Percentiles rank a stretch among this genome's conserved stretches.
Evolutionary conservation across 768 basidiomycete genomes (phyloP).

Genomic region (Termitomyces sp.): DNA sequence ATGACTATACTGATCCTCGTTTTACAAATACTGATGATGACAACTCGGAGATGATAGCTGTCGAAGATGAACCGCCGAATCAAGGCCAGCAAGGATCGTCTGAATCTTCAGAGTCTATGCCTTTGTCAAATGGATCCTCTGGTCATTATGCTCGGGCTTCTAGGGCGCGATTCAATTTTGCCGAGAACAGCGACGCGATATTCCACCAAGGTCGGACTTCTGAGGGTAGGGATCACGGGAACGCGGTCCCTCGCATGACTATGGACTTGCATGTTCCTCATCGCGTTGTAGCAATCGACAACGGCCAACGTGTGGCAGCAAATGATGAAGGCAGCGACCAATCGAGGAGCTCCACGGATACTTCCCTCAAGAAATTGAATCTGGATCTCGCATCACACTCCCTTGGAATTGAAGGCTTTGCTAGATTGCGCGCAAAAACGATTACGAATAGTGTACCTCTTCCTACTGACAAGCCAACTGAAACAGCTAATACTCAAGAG

Average conservation of each 20-base stretch:
- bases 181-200: neutral
- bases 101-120: neutral
- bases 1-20: neutral
- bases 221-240: neutral
- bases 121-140: neutral
- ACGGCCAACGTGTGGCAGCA: neutral
- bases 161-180: neutral
- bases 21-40: neutral
- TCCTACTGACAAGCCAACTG: constrained; percentile 1
- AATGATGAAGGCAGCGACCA: neutral
- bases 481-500: neutral
- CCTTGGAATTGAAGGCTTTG: constrained; percentile 34
- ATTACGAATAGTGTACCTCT: constrained; percentile 14
- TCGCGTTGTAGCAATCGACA: neutral
- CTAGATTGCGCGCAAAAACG: constrained; percentile 36
- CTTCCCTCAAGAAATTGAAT: neutral
- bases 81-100: neutral
- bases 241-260: too few relatives aligned
- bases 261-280: neutral
- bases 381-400: constrained; percentile 16
- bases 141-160: neutral
- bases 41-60: neutral
- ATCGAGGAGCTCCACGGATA: neutral
- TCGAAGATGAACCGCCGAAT: neutral
- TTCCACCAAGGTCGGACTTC: neutral